A percentile compares a stretch with the other conserved stretches of the same genome.
Conservation (phyloP, 179 eudicot genomes). For the Carnegiea gigantea region DNA sequence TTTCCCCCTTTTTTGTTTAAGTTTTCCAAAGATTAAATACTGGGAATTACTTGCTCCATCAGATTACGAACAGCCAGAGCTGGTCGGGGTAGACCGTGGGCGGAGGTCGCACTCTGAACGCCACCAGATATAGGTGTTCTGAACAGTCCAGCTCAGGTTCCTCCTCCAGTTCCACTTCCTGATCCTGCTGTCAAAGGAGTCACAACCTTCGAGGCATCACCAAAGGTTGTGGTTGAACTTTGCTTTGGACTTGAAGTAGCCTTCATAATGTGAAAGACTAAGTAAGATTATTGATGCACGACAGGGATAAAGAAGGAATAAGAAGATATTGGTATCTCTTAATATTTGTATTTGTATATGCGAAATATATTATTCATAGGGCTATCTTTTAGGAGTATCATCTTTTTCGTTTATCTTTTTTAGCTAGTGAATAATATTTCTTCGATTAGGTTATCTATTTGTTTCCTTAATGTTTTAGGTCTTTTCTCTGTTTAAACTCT, state of each 20-base stretch:
- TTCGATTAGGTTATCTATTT: too few relatives aligned
- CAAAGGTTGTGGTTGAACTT: constrained; percentile 29
- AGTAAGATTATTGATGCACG: too few relatives aligned
- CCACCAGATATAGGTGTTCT: constrained; percentile 99
- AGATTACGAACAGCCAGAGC: constrained; percentile 97
- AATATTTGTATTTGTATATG: too few relatives aligned
- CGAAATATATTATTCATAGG: too few relatives aligned
- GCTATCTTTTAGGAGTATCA: too few relatives aligned
- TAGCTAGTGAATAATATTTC: too few relatives aligned
- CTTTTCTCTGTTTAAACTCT: too few relatives aligned
- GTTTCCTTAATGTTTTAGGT: too few relatives aligned
- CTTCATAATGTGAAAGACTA: constrained; percentile 60
- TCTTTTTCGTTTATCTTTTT: too few relatives aligned
- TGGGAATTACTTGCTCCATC: constrained; percentile 79
- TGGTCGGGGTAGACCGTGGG: constrained; percentile 92
- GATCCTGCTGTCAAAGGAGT: constrained; percentile 27
- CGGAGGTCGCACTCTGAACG: constrained; percentile 98
- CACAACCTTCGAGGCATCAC: constrained; percentile 23
- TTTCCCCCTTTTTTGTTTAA: not conserved
- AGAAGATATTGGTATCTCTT: too few relatives aligned
- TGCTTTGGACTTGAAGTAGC: constrained; percentile 40
- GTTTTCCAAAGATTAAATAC: not conserved
- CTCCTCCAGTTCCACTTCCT: constrained; percentile 43
- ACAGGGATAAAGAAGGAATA: too few relatives aligned
- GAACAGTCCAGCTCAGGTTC: constrained; percentile 93